Base-by-base conservation (phyloP, 2,329 filamentous ascomycete species). In the Rutstroemia sp. region DNA sequence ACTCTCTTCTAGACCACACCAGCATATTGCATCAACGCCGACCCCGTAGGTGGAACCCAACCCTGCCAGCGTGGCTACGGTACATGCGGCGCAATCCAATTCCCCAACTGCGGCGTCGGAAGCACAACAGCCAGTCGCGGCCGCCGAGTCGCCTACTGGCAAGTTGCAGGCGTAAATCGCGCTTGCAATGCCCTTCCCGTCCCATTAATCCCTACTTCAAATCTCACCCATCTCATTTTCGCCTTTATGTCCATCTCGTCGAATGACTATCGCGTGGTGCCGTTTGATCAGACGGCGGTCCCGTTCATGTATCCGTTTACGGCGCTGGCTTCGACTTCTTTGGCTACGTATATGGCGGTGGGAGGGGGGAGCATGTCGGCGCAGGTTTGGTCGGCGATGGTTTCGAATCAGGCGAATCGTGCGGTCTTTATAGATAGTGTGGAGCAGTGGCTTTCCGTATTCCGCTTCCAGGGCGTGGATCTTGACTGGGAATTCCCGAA, bases 401-500 rank as follows among this genome's bases (percentile, higher is more conserved):
- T 61, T 6, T 58, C 62, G 0, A 63, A 57, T 0, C 37, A 60
- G 2, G 61, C 51, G 2, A 67, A 65, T 46, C 63, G 72, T 6
- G 65, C 67, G 1, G 58, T 61, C 0, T 77, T 77, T 58, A 74
- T 77, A 52, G 37, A 44, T 0, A 74, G 70, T 0, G 51, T 73
- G 0, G 59, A 58, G 23, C 23, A 47, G 1, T 74, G 71, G 58
- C 70, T 75, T 68, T 42, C 59, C 0, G 54, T 57, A 25, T 72
- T 71, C 52, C 70, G 69, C 2, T 76, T 76, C 54, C 64, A 72
- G 9, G 75, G 76, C 2, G 67, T 74, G 2, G 75, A 79, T 54
- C 56, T 78, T 0, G 74, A 78, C 57, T 78, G 75, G 76, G 74
- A 78, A 51, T 77, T 73, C 54, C 75, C 75, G 0, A n/a, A 5